Percentiles rank a stretch among this genome's conserved stretches.
phyloP scores from a whole-genome alignment of 352 stramenopile species.

The Hyaloperonospora arabidopsidis region DNA sequence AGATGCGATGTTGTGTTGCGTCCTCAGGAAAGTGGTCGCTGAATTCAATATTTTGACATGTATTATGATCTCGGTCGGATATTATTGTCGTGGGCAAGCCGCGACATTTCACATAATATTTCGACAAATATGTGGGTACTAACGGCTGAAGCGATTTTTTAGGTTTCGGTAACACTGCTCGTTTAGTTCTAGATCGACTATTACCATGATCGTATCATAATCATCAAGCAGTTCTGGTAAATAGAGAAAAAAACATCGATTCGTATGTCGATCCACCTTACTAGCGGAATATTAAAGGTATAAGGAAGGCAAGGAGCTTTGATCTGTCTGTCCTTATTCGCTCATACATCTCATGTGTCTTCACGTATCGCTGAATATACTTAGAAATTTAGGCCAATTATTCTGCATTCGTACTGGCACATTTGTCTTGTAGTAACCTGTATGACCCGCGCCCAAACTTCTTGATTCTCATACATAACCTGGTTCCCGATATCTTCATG shows the following conservation, averaged over 20 bases:
- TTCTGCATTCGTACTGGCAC: slow-evolving; percentile 2
- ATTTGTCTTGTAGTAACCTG: slow-evolving; percentile 9
- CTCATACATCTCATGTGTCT: slow-evolving; percentile 11
- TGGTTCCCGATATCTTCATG: slow-evolving; percentile 13
- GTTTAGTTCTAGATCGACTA: slow-evolving; percentile 13
- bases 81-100: slow-evolving; percentile 3
- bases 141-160: slow-evolving; percentile 2
- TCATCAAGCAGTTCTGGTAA: not conserved
- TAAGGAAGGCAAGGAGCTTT: slow-evolving; percentile 13
- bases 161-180: slow-evolving; percentile 11
- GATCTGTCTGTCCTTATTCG: slow-evolving; percentile 11
- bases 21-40: not conserved
- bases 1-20: slow-evolving; percentile 1
- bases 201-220: slow-evolving; percentile 9
- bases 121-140: not conserved
- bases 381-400: slow-evolving; percentile 11
- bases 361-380: slow-evolving; percentile 19
- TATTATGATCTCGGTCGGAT: slow-evolving; percentile 7
- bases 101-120: slow-evolving; percentile 5
- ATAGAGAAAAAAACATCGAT: slow-evolving; percentile 14
- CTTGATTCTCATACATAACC: slow-evolving; percentile 16
- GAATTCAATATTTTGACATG: slow-evolving; percentile 11
- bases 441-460: slow-evolving; percentile 4
- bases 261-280: slow-evolving; percentile 11
- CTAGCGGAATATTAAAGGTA: slow-evolving; percentile 1